phyloP scores from a whole-genome alignment of 768 basidiomycete species.

The Pholiota molesta region DNA sequence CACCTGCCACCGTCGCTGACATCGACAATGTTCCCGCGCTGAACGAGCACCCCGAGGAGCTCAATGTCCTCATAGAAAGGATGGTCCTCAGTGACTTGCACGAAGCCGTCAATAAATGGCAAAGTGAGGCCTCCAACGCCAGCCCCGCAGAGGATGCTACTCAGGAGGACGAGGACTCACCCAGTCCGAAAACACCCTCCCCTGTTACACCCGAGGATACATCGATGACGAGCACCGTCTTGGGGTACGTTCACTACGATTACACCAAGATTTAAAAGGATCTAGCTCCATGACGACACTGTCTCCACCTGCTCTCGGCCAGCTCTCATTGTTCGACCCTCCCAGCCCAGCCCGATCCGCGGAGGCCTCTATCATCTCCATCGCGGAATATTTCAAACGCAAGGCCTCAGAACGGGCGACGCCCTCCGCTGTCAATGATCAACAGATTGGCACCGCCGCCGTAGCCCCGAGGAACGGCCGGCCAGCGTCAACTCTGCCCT shows the following conservation, averaged over 20 bases:
- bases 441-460: background rate
- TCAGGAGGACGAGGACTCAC: background rate
- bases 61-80: conserved; percentile 3
- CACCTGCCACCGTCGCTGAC: background rate
- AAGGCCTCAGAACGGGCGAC: conserved; percentile 12
- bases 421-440: background rate
- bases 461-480: conserved; percentile 6
- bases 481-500: conserved; percentile 17
- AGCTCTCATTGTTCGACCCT: background rate
- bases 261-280: background rate
- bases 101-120: conserved; percentile 2
- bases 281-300: background rate
- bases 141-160: background rate
- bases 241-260: background rate
- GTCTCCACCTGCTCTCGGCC: background rate
- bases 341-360: conserved; percentile 2
- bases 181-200: background rate
- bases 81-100: background rate
- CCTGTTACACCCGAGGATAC: background rate
- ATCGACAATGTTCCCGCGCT: conserved; percentile 3
- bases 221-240: conserved; percentile 13
- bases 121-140: background rate
- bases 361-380: conserved; percentile 15
- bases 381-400: conserved; percentile 21
- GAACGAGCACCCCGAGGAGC: conserved; percentile 5